These are phyloP conservation scores for Solanum rostratum DNA, from an alignment of 257 asterid species.

Conservation along the genomic window DNA sequence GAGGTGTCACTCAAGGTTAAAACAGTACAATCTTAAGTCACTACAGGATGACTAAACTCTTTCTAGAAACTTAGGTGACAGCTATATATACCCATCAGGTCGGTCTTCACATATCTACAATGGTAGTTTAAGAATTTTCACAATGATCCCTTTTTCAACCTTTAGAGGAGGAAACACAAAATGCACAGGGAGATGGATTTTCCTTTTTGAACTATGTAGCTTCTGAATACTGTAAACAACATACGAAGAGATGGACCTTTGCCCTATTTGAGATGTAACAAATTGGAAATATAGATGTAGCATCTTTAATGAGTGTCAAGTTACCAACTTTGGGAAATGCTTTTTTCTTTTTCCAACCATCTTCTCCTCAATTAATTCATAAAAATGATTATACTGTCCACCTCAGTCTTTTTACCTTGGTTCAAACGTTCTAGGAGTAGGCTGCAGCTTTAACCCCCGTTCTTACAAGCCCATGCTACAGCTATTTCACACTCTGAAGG, in stretches of 20 bases:
- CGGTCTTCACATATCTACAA: not conserved
- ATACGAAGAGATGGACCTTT: not conserved
- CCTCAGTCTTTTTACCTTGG: not conserved
- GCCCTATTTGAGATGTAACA: not conserved
- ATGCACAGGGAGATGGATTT: not conserved
- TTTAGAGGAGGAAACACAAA: not conserved
- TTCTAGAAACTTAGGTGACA: not conserved
- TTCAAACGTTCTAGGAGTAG: not conserved
- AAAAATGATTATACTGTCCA: not conserved
- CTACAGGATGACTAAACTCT: not conserved
- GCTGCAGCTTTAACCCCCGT: not conserved
- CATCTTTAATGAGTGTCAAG: not conserved
- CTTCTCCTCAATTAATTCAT: not conserved
- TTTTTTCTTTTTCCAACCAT: not conserved
- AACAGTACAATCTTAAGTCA: not conserved
- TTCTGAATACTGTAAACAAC: not conserved
- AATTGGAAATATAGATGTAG: not conserved
- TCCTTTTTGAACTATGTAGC: not conserved
- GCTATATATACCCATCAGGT: not conserved
- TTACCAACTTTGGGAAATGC: not conserved
- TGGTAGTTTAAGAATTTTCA: not conserved
- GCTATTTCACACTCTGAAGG: not conserved
- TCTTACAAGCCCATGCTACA: not conserved
- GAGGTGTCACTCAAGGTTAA: not conserved
- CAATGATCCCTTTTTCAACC: not conserved